Evolutionary conservation across 495 filamentous ascomycete genomes (phyloP), one percentile per base, ranked within the genome.

Genomic region (Evansstolkia leycettana): DNA sequence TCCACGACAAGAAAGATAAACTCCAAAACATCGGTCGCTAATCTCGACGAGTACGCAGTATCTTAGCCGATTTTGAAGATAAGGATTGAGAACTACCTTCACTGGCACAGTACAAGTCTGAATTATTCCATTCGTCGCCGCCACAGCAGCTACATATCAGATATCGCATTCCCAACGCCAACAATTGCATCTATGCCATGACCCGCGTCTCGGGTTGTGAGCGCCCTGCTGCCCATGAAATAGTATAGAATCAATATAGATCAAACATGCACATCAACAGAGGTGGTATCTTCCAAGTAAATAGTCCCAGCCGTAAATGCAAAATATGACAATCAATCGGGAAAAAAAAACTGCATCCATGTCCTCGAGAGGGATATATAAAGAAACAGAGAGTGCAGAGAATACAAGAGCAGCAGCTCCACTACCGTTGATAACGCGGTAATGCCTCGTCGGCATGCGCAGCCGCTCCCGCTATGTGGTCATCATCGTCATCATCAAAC

Each of bases 401-500:
- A 32, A 33, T 27, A n/a, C n/a, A n/a, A n/a, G n/a, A n/a, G n/a
- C n/a, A n/a, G n/a, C n/a, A n/a, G n/a, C n/a, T n/a, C n/a, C 18
- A 36, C 33, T 41, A 68, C 37, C 61, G 55, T 41, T 65, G 62
- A 46, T 71, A 71, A 17, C 56, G 56, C 42, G 67, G 67, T 28
- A 70, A 43, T 18, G 62, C 54, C 42, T 71, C 67, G 25, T 63
- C 62, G n/a, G 54, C 58, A 45, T 54, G 52, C 28, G 60, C 61
- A 20, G 39, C 54, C 7, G 53, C 51, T 25, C 58, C 58, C 5
- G 62, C 52, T 17, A 62, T 37, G 45, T 64, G 42, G 37, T 72
- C 65, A 37, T 72, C 65, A 13, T 78, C 76, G 7, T 77, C 76
- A 19, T 83, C 78, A 40, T 65, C 53, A 24, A 86, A 58, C 13